Base-by-base conservation (phyloP, 108 stramenopile genomes). In the Discostella stelligeroides region DNA sequence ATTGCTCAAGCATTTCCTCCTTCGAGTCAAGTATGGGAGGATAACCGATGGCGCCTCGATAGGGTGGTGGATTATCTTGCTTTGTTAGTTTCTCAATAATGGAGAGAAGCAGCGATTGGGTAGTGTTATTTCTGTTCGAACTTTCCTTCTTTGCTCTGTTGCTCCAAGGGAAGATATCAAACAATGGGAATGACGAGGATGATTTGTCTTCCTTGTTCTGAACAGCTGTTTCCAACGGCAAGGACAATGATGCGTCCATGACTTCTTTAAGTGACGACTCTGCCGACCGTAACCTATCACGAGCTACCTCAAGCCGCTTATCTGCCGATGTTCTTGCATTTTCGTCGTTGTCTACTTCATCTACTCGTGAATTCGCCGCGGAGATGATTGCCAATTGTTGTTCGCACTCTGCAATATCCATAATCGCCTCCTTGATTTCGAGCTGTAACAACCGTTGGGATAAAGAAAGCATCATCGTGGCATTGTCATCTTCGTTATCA, bases 1-100 rank as follows among this genome's bases (percentile, higher is more conserved):
- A 61, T 38, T 51, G 34, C 45, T 48, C 62, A 57, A 50, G 80
- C 58, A 62, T 85, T 41, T 72, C 83, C 18, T 80, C 54, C 23
- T 63, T 70, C 18, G 73, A 57, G 41, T 86, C 85, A 2, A 86
- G 48, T 24, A 66, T 72, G 14, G 92, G 83, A 38, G 82, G 81
- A 56, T 91, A 94, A 12, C 92, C 92, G 61, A 81, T 90, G 23
- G 90, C 92, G 55, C 92, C 92, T 47, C 87, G 88, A 66, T 91
- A 91, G 1, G 91, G 91, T 41, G 92, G 76, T 12, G 60, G 66
- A 50, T 79, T 84, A 18, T 63, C 59, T 66, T 74, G 60, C 12
- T 63, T 70, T 27, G 75, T 47, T 27, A 69, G 25, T 30, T 54
- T 75, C 23, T 63, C 65, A 14, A 83, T 30, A 34, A 70, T 60